Percentiles rank a stretch among this genome's conserved stretches.
Conservation (phyloP, 371 early-diverging fungal genomes). For the Mucor piriformis region DNA sequence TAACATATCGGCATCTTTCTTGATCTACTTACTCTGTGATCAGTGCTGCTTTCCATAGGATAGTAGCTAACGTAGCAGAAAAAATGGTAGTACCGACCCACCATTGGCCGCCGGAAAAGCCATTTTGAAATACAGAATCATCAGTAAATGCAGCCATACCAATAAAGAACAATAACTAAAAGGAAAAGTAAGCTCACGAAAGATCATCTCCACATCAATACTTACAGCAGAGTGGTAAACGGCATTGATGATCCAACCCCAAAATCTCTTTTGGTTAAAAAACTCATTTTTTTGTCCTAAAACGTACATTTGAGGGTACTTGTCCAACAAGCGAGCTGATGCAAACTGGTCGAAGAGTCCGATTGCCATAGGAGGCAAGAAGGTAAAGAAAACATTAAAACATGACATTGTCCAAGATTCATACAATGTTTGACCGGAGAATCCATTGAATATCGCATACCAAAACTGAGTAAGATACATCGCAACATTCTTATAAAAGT, state of each 20-base stretch:
- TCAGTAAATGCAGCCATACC: constrained; percentile 63
- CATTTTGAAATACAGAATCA: constrained; percentile 62
- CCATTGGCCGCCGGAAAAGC: constrained; percentile 78
- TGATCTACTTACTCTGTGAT: constrained; percentile 69
- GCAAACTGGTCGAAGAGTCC: constrained; percentile 95
- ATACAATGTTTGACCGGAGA: constrained; percentile 90
- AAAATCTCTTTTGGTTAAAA: constrained; percentile 90
- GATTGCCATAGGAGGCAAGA: constrained; percentile 86
- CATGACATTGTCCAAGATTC: constrained; percentile 93
- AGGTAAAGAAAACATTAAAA: constrained; percentile 89
- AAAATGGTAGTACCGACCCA: constrained; percentile 78
- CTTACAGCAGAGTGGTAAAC: constrained; percentile 82
- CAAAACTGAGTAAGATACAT: constrained; percentile 97
- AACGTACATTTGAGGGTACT: constrained; percentile 97
- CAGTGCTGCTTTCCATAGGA: constrained; percentile 81
- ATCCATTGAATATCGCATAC: constrained; percentile 89
- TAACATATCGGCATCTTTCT: too few species aligned
- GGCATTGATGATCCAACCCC: constrained; percentile 95
- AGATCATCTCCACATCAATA: constrained; percentile 1
- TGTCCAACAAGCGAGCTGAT: constrained; percentile 86
- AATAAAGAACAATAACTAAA: constrained; percentile 60
- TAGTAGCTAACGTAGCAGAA: constrained; percentile 76
- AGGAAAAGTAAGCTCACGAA: not conserved
- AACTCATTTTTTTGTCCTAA: constrained; percentile 89
- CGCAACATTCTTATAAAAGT: constrained; percentile 96